Conservation (phyloP, 768 basidiomycete genomes). For the Pulveroboletus sp. region DNA sequence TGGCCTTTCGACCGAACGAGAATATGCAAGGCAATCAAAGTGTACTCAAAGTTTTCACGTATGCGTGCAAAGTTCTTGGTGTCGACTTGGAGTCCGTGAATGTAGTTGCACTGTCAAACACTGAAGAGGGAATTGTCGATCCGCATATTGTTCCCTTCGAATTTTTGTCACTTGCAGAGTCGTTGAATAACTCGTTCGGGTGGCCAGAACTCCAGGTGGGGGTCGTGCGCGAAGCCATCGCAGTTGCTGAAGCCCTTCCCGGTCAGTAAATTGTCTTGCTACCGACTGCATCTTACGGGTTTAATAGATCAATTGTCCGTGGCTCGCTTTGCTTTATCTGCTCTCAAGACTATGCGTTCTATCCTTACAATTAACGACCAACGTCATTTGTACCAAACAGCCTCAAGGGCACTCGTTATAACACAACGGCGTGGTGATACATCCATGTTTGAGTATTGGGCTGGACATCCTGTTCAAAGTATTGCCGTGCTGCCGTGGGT, state of each 20-base stretch:
- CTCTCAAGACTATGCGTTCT: constrained; percentile 66
- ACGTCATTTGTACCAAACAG: constrained; percentile 67
- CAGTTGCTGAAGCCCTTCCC: constrained; percentile 86
- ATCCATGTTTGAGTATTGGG: constrained; percentile 79
- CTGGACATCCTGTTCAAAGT: constrained; percentile 72
- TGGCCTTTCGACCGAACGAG: constrained; percentile 72
- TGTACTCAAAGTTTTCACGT: constrained; percentile 66
- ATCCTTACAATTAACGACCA: constrained; percentile 77
- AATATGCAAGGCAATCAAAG: constrained; percentile 77
- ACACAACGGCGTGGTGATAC: constrained; percentile 74
- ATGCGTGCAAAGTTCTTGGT: constrained; percentile 76
- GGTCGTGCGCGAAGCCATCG: constrained; percentile 87
- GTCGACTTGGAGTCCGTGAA: constrained; percentile 73
- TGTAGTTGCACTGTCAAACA: constrained; percentile 34
- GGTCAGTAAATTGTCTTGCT: constrained; percentile 43
- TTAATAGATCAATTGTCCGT: constrained; percentile 74
- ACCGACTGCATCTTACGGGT: constrained; percentile 1
- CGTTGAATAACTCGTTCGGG: constrained; percentile 57
- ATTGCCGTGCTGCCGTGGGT: constrained; percentile 74
- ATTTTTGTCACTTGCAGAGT: constrained; percentile 37
- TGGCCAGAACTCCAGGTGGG: constrained; percentile 96
- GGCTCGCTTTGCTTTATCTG: constrained; percentile 85
- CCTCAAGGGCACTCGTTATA: constrained; percentile 65
- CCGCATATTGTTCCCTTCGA: constrained; percentile 21
- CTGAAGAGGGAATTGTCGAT: constrained; percentile 18